phyloP scores from a whole-genome alignment of 1,139 yeast genomes.

The Pichia cactophila region DNA sequence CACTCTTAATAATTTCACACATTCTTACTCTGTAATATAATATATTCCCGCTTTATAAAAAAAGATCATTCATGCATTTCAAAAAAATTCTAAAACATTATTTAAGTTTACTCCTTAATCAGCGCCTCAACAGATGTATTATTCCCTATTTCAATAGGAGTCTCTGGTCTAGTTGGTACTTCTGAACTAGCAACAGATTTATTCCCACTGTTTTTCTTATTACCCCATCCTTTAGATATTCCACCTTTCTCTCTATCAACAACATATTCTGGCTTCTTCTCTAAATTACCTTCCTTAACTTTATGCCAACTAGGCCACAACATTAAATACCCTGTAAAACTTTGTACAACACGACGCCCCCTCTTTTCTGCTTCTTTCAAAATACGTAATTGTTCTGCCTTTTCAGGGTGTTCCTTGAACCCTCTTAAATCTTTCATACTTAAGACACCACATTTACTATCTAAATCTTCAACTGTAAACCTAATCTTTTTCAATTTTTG shows the following conservation, averaged over 20 bases:
- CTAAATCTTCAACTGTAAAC: not conserved
- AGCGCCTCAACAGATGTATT: not conserved
- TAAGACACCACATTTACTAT: conserved; percentile 1
- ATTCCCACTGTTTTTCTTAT: not conserved
- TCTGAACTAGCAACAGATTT: not conserved
- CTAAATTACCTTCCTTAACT: conserved; percentile 7
- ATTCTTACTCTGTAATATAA: not conserved
- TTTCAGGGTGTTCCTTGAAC: conserved; percentile 7
- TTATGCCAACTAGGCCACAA: conserved; percentile 13
- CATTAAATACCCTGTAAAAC: conserved; percentile 15
- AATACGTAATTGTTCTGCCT: conserved; percentile 3
- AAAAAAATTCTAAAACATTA: not conserved
- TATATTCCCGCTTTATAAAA: not conserved
- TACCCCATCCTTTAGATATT: not conserved
- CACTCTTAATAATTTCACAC: not conserved
- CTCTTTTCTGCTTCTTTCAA: conserved; percentile 2
- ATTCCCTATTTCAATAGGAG: not conserved
- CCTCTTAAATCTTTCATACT: conserved; percentile 12
- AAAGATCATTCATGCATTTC: not conserved
- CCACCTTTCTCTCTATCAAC: conserved; percentile 1
- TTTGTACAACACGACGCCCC: conserved; percentile 8
- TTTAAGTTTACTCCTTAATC: not conserved
- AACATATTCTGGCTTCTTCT: conserved; percentile 1
- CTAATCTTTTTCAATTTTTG: not conserved
- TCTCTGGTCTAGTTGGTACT: not conserved